phyloP scores from a whole-genome alignment of 164 flowering plant genomes.

The Chloranthus sessilifolius region DNA sequence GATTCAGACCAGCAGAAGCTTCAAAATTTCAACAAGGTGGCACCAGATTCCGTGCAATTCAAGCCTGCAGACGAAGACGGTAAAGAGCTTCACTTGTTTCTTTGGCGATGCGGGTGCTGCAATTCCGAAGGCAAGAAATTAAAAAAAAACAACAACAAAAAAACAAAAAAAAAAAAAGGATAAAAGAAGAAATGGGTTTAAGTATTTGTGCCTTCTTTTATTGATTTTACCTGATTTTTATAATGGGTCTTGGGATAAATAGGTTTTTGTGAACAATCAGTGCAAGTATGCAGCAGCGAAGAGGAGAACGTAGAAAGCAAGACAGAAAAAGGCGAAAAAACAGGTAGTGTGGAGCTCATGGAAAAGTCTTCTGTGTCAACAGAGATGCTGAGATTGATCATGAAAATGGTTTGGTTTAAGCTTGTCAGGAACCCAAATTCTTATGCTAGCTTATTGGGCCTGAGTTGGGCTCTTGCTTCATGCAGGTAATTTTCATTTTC shows the following conservation, averaged over 20 bases:
- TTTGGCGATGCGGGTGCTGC: slow-evolving; percentile 28
- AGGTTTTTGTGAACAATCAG: slow-evolving; percentile 18
- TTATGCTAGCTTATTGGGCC: slow-evolving; percentile 35
- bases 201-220: neutral
- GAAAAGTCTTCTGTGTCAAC: slow-evolving; percentile 7
- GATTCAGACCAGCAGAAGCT: slow-evolving; percentile 11
- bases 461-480: slow-evolving; percentile 34
- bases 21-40: slow-evolving; percentile 14
- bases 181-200: neutral
- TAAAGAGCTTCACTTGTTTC: slow-evolving; percentile 25
- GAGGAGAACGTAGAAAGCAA: slow-evolving; percentile 2
- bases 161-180: neutral
- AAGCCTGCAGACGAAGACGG: slow-evolving; percentile 19
- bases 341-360: neutral
- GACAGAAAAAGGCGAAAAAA: slow-evolving; percentile 1
- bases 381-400: slow-evolving; percentile 19
- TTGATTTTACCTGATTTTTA: neutral
- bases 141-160: neutral
- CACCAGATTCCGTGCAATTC: slow-evolving; percentile 16
- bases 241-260: slow-evolving; percentile 1
- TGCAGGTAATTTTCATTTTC: slow-evolving; percentile 17
- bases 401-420: slow-evolving; percentile 31
- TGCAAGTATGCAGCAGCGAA: slow-evolving; percentile 18
- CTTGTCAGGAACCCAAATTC: slow-evolving; percentile 41
- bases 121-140: slow-evolving; percentile 21